These are phyloP conservation scores for slime mould (Dictyostelium discoideum) DNA, from an alignment of 78 protist species.

Conservation along the genomic window DNA sequence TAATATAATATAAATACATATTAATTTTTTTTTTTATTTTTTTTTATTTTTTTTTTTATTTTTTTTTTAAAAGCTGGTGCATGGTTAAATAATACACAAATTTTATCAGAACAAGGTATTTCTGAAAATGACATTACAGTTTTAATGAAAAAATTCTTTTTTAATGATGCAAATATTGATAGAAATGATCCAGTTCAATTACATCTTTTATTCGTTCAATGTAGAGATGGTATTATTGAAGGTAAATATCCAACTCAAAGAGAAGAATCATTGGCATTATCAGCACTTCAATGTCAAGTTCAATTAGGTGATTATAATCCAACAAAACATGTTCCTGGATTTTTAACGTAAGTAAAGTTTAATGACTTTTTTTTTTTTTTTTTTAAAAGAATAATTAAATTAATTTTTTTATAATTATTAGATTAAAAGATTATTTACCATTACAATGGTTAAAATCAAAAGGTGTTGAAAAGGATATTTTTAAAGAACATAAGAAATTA, in stretches of 20 bases:
- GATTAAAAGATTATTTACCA: slow-evolving; percentile 81
- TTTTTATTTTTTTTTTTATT: not conserved
- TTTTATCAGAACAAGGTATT: slow-evolving; percentile 90
- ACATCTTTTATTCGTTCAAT: slow-evolving; percentile 88
- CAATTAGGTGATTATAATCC: slow-evolving; percentile 73
- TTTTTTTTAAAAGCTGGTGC: not conserved
- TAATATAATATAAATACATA: not conserved
- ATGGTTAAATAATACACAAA: slow-evolving; percentile 87
- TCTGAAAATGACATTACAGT: slow-evolving; percentile 60
- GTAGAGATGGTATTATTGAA: slow-evolving; percentile 67
- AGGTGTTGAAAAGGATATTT: slow-evolving; percentile 72
- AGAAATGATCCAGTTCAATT: slow-evolving; percentile 89
- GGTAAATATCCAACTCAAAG: slow-evolving; percentile 72
- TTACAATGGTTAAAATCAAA: slow-evolving; percentile 65
- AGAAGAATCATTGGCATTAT: slow-evolving; percentile 79
- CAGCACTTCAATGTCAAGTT: slow-evolving; percentile 85
- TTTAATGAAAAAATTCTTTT: slow-evolving; percentile 90
- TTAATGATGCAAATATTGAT: slow-evolving; percentile 90
- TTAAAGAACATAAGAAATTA: slow-evolving; percentile 68
- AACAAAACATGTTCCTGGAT: slow-evolving; percentile 78
- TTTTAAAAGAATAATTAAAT: not conserved
- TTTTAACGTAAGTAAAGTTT: slow-evolving; percentile 44
- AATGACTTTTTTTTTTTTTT: too few relatives aligned
- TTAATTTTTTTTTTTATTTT: not conserved
- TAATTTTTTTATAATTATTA: not conserved